Evolutionary conservation across 2,329 filamentous ascomycete genomes (phyloP).

Genomic region (Calonectria pauciramosa): DNA sequence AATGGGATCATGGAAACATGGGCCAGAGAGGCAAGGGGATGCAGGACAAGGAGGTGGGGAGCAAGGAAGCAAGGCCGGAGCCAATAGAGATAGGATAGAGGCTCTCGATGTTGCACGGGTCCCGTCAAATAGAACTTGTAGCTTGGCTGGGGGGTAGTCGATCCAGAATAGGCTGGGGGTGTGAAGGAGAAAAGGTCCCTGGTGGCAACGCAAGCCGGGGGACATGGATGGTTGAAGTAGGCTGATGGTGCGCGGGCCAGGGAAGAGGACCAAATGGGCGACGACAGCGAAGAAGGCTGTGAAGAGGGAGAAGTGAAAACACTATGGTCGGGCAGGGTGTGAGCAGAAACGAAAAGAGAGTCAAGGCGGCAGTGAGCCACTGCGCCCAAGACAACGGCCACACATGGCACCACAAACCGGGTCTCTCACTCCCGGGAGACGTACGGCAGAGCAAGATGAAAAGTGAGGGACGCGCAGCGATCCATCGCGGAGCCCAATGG

Average conservation of each 20-base stretch:
- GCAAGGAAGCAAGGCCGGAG: background rate
- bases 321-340: background rate
- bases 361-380: background rate
- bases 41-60: slow-evolving; percentile 14
- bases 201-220: slow-evolving; percentile 35
- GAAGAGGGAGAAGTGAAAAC: background rate
- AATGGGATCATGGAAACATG: slow-evolving; percentile 25
- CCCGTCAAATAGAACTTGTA: slow-evolving; percentile 27
- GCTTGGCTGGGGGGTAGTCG: slow-evolving; percentile 18
- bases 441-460: slow-evolving; percentile 1
- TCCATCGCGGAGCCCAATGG: background rate
- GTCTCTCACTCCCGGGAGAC: slow-evolving; percentile 1
- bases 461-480: background rate
- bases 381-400: background rate
- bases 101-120: slow-evolving; percentile 27
- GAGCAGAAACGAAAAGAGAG: background rate
- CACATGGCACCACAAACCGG: slow-evolving; percentile 3
- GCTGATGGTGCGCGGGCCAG: slow-evolving; percentile 27
- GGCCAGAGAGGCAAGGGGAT: slow-evolving; percentile 19
- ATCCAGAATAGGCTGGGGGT: slow-evolving; percentile 19
- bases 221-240: slow-evolving; percentile 42
- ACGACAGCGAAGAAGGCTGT: slow-evolving; percentile 19
- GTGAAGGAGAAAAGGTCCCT: background rate
- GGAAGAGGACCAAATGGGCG: slow-evolving; percentile 27
- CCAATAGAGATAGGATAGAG: slow-evolving; percentile 17